phyloP scores from a whole-genome alignment of 1,284 basidiomycete genomes.

The Puccinia horiana region DNA sequence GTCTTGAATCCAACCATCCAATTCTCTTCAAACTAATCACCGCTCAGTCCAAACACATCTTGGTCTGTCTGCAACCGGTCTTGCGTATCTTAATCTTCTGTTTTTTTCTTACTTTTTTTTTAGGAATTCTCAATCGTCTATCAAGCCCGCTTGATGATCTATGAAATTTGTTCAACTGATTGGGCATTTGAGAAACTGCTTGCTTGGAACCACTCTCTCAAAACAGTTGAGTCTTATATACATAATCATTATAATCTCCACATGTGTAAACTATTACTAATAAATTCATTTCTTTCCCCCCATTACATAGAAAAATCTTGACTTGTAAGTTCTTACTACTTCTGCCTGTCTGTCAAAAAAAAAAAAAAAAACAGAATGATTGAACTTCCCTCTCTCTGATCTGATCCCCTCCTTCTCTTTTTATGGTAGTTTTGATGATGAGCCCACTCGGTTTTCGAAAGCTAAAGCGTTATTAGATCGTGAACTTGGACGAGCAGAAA shows the following conservation, averaged over 20 bases:
- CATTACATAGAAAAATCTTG: not conserved
- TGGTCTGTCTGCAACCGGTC: not conserved
- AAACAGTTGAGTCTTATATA: not conserved
- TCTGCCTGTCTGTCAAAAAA: not conserved
- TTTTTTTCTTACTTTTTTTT: not conserved
- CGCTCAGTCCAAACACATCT: not conserved
- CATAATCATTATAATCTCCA: too few species aligned
- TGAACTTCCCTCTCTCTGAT: too few species aligned
- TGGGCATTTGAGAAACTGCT: not conserved
- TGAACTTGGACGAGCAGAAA: not conserved
- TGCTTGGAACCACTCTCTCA: not conserved
- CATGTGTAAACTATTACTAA: not conserved
- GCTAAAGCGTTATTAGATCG: not conserved
- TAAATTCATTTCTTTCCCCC: not conserved
- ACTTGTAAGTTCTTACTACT: not conserved
- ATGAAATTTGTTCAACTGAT: not conserved
- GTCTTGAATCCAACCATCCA: not conserved
- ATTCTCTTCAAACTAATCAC: not conserved
- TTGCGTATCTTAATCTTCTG: not conserved
- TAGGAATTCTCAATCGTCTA: slow-evolving; percentile 23
- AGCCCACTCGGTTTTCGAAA: not conserved
- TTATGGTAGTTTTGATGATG: slow-evolving; percentile 2
- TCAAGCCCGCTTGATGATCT: slow-evolving; percentile 13
- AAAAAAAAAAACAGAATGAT: not conserved
- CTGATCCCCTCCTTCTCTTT: not conserved